A percentile compares a stretch with the other conserved stretches of the same genome.
These are phyloP conservation scores for Calocybe cyanea DNA, from an alignment of 768 basidiomycete species.

Conservation along the genomic window DNA sequence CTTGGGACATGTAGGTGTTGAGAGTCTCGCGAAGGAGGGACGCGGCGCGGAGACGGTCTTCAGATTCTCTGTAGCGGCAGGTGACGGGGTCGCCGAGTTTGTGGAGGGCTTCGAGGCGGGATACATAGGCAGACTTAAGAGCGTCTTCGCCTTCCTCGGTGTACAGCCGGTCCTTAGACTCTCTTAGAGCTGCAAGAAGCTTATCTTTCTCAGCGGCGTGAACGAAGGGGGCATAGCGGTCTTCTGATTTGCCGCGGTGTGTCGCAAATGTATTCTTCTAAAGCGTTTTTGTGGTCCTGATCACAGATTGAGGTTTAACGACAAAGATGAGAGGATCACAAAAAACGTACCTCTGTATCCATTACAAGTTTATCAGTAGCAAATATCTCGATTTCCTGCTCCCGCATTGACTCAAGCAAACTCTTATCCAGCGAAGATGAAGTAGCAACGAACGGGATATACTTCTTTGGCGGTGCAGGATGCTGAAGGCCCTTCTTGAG, in stretches of 20 bases:
- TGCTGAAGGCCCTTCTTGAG: constrained; percentile 97
- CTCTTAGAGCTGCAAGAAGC: constrained; percentile 64
- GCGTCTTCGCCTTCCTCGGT: constrained; percentile 96
- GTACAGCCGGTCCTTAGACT: constrained; percentile 97
- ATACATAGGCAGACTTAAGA: constrained; percentile 90
- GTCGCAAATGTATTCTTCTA: constrained; percentile 99
- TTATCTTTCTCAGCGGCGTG: constrained; percentile 73
- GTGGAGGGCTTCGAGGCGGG: constrained; percentile 80
- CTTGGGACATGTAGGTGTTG: constrained; percentile 81
- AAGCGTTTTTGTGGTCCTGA: constrained; percentile 95
- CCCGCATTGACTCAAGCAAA: constrained; percentile 61
- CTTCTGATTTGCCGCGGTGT: constrained; percentile 89
- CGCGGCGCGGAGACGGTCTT: constrained; percentile 73
- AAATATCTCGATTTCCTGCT: constrained; percentile 87
- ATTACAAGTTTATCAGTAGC: constrained; percentile 91
- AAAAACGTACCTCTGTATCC: constrained; percentile 83
- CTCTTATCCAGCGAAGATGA: constrained; percentile 62
- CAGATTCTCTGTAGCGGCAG: constrained; percentile 76
- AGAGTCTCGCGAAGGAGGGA: constrained; percentile 81
- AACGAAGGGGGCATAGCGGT: constrained; percentile 75
- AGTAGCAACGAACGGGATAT: constrained; percentile 68
- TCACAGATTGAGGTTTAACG: background rate
- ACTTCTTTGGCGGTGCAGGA: constrained; percentile 80
- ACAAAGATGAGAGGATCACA: background rate
- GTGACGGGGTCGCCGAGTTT: constrained; percentile 83